Base-by-base conservation (phyloP, 208 protist genomes). In the Borovskyia barvae region DNA sequence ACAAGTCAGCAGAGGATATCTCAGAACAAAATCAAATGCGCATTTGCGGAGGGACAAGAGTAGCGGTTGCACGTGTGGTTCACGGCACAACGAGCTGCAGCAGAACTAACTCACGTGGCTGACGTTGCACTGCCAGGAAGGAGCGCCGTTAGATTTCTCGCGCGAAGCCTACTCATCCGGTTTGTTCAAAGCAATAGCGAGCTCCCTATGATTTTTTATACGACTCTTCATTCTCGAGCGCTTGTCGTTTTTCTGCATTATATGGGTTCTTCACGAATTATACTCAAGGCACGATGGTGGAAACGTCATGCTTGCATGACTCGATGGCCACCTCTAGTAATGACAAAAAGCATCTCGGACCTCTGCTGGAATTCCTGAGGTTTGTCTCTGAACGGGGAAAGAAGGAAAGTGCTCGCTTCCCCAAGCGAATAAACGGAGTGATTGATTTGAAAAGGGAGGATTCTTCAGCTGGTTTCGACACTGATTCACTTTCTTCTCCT, bases 351-450 rank as follows among this genome's bases (percentile, higher is more conserved):
- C 71, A 80, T 47, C 37, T 77, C 4, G 46, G 46, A 14, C 78
- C 78, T 5, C 53, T 85, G 32, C 55, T 79, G 26, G 74, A 80
- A 28, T 85, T 85, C 46, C 66, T 85, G 32, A 48, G 48, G 26
- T 68, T 66, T 53, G 49, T 81, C 6, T 45, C 45, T 2, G 42
- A 59, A 6, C 39, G 36, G n/a, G 30, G 49, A 6, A 50, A 22
- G 32, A 12, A 4, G 14, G 15, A 33, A n/a, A 9, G 3, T 25
- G 35, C 24, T 5, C 35, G 58, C 0, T 72, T 78, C 49, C 72
- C 77, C 5, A 64, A 56, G 17, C 42, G 43, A 1, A 37, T 72
- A 35, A 75, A 80, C 17, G 56, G 50, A 0, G 57, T 32, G 1
- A 24, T 22, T 1, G 42, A 66, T 11, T n/a, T 24, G 3, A 32